Percentiles rank a stretch among this genome's conserved stretches.
phyloP scores from a whole-genome alignment of 2,329 filamentous ascomycete genomes.

The Dactylonectria estremocensis region DNA sequence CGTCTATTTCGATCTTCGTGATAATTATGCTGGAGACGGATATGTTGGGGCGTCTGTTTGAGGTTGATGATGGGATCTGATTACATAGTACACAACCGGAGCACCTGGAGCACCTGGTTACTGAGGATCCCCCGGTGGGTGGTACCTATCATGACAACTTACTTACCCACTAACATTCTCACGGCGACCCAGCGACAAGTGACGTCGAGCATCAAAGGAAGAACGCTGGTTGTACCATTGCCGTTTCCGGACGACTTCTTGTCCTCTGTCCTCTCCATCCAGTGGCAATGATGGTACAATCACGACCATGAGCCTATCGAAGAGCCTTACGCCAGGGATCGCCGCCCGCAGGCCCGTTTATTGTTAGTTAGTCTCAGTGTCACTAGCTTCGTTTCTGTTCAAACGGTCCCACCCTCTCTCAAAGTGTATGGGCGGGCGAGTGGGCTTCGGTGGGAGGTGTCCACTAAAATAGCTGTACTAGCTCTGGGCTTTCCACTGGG shows the following conservation, averaged over 20 bases:
- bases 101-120: neutral
- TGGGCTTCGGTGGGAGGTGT: conserved; percentile 4
- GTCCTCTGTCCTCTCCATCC: conserved; percentile 9
- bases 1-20: conserved; percentile 11
- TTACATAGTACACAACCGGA: too few relatives aligned
- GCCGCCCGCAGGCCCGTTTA: conserved; percentile 12
- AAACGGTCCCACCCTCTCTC: conserved; percentile 6
- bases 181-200: neutral
- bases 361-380: conserved; percentile 6
- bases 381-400: conserved; percentile 13
- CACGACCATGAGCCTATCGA: conserved; percentile 51
- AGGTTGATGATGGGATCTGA: conserved; percentile 20
- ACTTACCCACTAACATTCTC: neutral
- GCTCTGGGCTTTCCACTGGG: conserved; percentile 29
- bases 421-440: conserved; percentile 1
- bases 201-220: neutral
- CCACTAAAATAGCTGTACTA: conserved; percentile 10
- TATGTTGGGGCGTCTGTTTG: conserved; percentile 16
- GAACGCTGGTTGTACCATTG: neutral
- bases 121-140: neutral
- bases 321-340: conserved; percentile 52
- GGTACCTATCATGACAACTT: neutral
- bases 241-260: conserved; percentile 7
- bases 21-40: neutral
- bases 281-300: conserved; percentile 39